Percentiles rank a stretch among this genome's conserved stretches.
phyloP scores from a whole-genome alignment of 2,329 filamentous ascomycete species.

The Phoma herbarum region DNA sequence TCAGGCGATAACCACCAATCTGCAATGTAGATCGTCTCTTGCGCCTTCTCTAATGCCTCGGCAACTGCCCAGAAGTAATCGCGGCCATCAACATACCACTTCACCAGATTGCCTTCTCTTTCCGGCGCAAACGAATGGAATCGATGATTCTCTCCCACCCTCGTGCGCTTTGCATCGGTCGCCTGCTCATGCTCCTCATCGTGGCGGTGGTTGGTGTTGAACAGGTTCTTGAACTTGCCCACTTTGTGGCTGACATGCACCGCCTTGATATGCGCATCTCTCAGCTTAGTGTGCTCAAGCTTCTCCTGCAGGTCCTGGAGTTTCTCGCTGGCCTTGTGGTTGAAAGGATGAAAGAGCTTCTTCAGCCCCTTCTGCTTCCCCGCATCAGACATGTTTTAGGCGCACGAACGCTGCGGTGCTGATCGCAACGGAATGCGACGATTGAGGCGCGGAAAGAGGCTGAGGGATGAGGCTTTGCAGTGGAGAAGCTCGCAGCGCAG shows the following conservation, averaged over 20 bases:
- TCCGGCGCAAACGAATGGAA: slow-evolving; percentile 93
- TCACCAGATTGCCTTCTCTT: slow-evolving; percentile 82
- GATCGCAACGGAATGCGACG: slow-evolving; percentile 20
- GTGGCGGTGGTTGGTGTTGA: slow-evolving; percentile 90
- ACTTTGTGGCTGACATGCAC: slow-evolving; percentile 69
- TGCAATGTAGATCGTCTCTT: slow-evolving; percentile 92
- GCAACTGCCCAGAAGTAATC: slow-evolving; percentile 97
- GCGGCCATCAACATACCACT: slow-evolving; percentile 96
- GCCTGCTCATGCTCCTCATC: slow-evolving; percentile 89
- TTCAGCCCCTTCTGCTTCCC: slow-evolving; percentile 44
- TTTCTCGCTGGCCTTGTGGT: slow-evolving; percentile 38
- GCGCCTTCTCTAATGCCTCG: slow-evolving; percentile 84
- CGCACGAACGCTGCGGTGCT: slow-evolving; percentile 19
- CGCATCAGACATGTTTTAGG: slow-evolving; percentile 33
- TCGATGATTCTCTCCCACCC: slow-evolving; percentile 76
- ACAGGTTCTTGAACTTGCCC: slow-evolving; percentile 71
- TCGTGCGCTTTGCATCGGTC: slow-evolving; percentile 81
- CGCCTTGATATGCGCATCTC: slow-evolving; percentile 62
- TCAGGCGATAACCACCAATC: slow-evolving; percentile 98
- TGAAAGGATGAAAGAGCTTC: slow-evolving; percentile 52
- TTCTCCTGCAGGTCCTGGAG: slow-evolving; percentile 53
- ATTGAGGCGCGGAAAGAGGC: slow-evolving; percentile 30
- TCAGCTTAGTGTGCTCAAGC: slow-evolving; percentile 57
- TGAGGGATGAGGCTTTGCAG: slow-evolving; percentile 31
- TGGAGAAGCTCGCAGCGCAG: slow-evolving; percentile 24